Conservation (phyloP, 371 early-diverging fungal species). For the Sanchytrium tribonematis region DNA sequence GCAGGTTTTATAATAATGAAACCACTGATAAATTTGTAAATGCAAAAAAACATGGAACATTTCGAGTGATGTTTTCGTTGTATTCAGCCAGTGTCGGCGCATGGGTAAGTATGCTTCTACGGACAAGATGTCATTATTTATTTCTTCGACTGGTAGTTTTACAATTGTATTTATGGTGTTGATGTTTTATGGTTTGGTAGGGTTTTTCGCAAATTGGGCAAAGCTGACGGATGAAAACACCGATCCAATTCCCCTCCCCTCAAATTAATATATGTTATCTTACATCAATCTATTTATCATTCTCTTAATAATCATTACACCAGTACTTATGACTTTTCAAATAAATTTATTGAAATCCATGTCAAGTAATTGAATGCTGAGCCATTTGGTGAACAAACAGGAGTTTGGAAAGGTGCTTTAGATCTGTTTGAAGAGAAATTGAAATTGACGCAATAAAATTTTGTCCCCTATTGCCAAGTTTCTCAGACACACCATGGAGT, state of each 20-base stretch:
- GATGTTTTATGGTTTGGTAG: conserved; percentile 26
- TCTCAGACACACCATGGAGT: no score
- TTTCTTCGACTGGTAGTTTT: conserved; percentile 17
- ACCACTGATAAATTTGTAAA: background rate
- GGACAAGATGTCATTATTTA: conserved; percentile 15
- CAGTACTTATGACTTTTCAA: no score
- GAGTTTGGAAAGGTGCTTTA: background rate
- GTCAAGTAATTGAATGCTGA: conserved; percentile 19
- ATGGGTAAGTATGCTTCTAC: conserved; percentile 32
- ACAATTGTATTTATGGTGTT: conserved; percentile 14
- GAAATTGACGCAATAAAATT: background rate
- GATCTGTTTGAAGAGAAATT: background rate
- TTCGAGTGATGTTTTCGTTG: conserved; percentile 19
- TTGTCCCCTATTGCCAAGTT: no score
- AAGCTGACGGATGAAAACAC: conserved; percentile 14
- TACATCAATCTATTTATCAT: no score
- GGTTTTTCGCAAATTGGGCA: conserved; percentile 22
- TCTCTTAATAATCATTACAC: no score
- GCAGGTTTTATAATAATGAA: background rate
- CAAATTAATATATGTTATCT: no score
- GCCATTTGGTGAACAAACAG: background rate
- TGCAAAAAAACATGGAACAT: conserved; percentile 3
- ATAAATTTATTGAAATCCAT: no score
- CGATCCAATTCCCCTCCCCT: no score
- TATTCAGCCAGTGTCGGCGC: conserved; percentile 27